Percentiles rank a stretch among this genome's conserved stretches.
Evolutionary conservation across 495 filamentous ascomycete species (phyloP).

Genomic region (Xylaria venustula): DNA sequence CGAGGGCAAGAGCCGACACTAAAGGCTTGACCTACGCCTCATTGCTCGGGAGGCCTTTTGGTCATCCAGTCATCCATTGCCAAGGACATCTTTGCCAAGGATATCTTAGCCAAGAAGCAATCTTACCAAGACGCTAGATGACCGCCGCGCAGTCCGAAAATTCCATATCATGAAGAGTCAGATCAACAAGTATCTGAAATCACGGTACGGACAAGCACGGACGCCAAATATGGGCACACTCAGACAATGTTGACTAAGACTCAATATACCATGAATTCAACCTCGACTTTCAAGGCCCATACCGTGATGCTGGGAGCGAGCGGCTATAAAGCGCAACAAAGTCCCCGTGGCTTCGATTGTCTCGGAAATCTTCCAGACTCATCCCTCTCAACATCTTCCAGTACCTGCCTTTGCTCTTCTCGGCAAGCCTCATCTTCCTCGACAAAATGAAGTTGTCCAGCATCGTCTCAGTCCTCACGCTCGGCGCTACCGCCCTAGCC

Average conservation of each 20-base stretch:
- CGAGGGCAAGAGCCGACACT: too few species aligned
- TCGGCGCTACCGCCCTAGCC: conserved; percentile 10
- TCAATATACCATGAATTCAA: too few species aligned
- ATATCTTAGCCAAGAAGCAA: neutral
- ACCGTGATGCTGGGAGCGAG: neutral
- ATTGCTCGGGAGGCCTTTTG: too few species aligned
- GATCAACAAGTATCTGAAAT: conserved; percentile 7
- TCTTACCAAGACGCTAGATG: neutral
- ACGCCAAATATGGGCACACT: neutral
- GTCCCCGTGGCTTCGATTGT: neutral
- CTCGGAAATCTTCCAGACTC: neutral
- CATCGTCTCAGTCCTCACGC: conserved; percentile 10
- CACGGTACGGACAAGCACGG: conserved; percentile 8
- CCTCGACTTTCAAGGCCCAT: neutral
- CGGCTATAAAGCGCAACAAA: neutral
- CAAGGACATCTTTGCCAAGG: too few species aligned
- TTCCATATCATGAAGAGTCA: conserved; percentile 1
- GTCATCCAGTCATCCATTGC: neutral
- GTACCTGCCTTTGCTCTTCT: neutral
- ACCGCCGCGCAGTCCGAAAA: conserved; percentile 1
- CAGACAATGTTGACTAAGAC: neutral
- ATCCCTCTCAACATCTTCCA: neutral
- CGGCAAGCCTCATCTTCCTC: neutral
- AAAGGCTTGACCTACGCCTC: too few species aligned
- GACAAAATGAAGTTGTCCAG: conserved; percentile 6